These are phyloP conservation scores for Naganishia vishniacii DNA, from an alignment of 768 basidiomycete species.

Conservation along the genomic window DNA sequence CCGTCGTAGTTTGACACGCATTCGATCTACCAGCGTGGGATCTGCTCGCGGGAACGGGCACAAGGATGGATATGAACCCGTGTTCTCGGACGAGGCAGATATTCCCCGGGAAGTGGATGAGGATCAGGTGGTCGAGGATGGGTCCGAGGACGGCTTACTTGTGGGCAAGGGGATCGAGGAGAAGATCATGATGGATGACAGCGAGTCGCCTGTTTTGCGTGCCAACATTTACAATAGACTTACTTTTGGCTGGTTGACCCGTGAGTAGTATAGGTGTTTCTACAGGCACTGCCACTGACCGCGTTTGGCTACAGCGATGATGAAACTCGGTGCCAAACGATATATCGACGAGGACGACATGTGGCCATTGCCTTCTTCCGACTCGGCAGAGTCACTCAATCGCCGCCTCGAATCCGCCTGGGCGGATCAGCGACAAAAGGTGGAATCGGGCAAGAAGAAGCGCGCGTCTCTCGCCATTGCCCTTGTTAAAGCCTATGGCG, in stretches of 20 bases:
- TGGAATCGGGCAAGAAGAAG: slow-evolving; percentile 40
- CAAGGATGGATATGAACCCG: slow-evolving; percentile 30
- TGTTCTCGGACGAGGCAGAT: slow-evolving; percentile 32
- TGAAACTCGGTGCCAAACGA: slow-evolving; percentile 49
- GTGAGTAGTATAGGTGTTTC: slow-evolving; percentile 49
- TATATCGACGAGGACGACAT: slow-evolving; percentile 82
- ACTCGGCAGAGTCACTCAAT: slow-evolving; percentile 68
- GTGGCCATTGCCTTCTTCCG: slow-evolving; percentile 62
- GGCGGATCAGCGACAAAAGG: slow-evolving; percentile 52
- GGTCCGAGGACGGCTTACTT: slow-evolving; percentile 17
- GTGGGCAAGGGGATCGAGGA: slow-evolving; percentile 25
- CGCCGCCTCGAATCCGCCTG: slow-evolving; percentile 59
- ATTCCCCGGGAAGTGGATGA: slow-evolving; percentile 38
- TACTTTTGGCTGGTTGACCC: slow-evolving; percentile 82
- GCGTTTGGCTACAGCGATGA: slow-evolving; percentile 31
- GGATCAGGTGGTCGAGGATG: slow-evolving; percentile 33
- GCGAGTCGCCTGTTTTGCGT: slow-evolving; percentile 65
- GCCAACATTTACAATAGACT: slow-evolving; percentile 64
- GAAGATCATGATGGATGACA: slow-evolving; percentile 37
- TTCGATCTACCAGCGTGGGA: slow-evolving; percentile 30
- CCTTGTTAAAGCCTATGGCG: slow-evolving; percentile 70
- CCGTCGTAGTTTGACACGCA: slow-evolving; percentile 32
- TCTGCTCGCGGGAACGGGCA: not conserved
- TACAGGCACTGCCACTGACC: slow-evolving; percentile 11
- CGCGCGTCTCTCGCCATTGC: slow-evolving; percentile 63